phyloP scores from a whole-genome alignment of 1,284 basidiomycete genomes.

The Pseudozyma pruni region DNA sequence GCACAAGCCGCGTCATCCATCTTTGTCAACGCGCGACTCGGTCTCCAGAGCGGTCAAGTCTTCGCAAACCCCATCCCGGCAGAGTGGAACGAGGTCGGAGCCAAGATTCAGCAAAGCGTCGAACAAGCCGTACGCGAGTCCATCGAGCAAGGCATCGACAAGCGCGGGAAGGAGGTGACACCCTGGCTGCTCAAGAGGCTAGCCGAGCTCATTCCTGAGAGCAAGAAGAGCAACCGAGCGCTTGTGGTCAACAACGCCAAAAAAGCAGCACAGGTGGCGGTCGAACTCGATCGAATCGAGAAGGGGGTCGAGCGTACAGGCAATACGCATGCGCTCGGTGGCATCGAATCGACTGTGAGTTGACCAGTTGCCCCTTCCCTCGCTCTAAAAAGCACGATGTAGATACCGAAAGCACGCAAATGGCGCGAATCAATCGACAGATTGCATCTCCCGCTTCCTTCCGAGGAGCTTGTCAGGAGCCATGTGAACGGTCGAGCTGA shows the following conservation, averaged over 20 bases:
- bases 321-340: slow-evolving; percentile 31
- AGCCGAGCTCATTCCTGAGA: slow-evolving; percentile 80
- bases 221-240: slow-evolving; percentile 77
- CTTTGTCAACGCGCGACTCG: slow-evolving; percentile 76
- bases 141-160: slow-evolving; percentile 81
- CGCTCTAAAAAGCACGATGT: slow-evolving; percentile 1
- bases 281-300: slow-evolving; percentile 76
- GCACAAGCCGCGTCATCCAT: slow-evolving; percentile 49
- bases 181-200: slow-evolving; percentile 93
- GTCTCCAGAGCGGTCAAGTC: slow-evolving; percentile 69
- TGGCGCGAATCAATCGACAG: background rate
- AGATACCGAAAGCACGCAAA: slow-evolving; percentile 9
- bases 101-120: slow-evolving; percentile 80
- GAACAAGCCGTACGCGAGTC: slow-evolving; percentile 87
- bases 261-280: slow-evolving; percentile 84
- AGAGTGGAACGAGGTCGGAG: slow-evolving; percentile 77
- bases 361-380: slow-evolving; percentile 1
- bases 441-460: no score
- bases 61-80: slow-evolving; percentile 92
- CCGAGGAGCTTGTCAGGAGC: no score
- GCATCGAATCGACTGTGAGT: slow-evolving; percentile 29
- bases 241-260: slow-evolving; percentile 91
- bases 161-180: slow-evolving; percentile 88
- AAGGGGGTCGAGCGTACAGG: slow-evolving; percentile 17
- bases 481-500: background rate